Evolutionary conservation across 805 yeast species (phyloP), one percentile per base, ranked within the genome.

Genomic region (Grigorovia humatica): DNA sequence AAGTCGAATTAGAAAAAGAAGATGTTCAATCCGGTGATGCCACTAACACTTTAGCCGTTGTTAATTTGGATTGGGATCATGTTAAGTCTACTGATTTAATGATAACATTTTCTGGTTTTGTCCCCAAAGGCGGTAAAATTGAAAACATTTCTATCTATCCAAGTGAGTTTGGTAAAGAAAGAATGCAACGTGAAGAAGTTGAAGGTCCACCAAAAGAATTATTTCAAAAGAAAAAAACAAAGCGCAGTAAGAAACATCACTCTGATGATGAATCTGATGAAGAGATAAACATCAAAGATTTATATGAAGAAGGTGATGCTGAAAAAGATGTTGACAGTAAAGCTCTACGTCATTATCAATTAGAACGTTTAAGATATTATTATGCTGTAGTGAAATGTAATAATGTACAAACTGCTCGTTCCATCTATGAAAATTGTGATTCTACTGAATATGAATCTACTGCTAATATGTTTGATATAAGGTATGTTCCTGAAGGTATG

Each of bases 51-150:
- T 74, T 93, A 62, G 99, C 99, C 0, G 96, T 84, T 1, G 98
- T 93, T 32, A 93, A 93, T 63, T 74, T 93, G 78, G 99, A 93
- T 65, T 93, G 99, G 99, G 99, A 93, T 60, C 86, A 93, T 62
- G 76, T 93, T n/a, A 78, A 80, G 46, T 85, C 98, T 0, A 79
- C 80, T 4, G 98, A 93, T 65, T 71, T 91, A 56, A 79, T 87
- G 84, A 95, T 95, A 4, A 84, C 98, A 0, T 88, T 91, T 60
- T 71, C 82, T 8, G 81, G 95, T 51, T 93, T 91, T 70, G 82
- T 86, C 20, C 96, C 96, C 18, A 69, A 79, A 20, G 82, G 78
- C 40, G 95, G 95, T 1, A 71, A 73, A 46, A 83, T 91, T 51
- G 65, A 70, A 46, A 79, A 81, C n/a, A 83, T 93, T 9, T 64